Evolutionary conservation across 306 rosid species (phyloP), one percentile per base, ranked within the genome.

Genomic region (Dalbergia oliveri): DNA sequence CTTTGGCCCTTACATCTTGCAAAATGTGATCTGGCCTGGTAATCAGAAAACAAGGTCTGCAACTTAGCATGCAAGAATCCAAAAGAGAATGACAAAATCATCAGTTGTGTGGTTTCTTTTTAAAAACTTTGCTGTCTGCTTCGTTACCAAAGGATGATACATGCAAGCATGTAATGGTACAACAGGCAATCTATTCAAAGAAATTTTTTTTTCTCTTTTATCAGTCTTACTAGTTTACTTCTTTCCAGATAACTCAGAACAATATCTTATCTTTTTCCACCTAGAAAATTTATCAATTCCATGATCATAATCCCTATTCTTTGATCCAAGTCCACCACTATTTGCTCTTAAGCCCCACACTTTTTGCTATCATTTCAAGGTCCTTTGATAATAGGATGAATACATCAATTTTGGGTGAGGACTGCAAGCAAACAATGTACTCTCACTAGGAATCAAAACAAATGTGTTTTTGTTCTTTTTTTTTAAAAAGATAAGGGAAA

Each of bases 11-110:
- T 66, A 93, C 82, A 85, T 93, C 97, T 90, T 93, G 97, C 84
- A 82, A 79, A 82, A 67, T 90, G 83, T 95, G 97, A 81, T 95
- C 99, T n/a, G 96, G 99, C 91, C 99, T 95, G 90, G 81, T 79
- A 76, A 76, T 43, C 77, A 84, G 77, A 69, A 72, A 75, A 64
- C 59, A 84, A 37, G 65, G 56, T 62, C 18, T 43, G 75, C 49
- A 81, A 56, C 61, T 80, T 72, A 59, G 81, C 61, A 79, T 39
- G 73, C 43, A 60, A 26, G 58, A 71, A 53, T 86, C 26, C 39
- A 57, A 76, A 72, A 47, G 53, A 77, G 26, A 79, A 23, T 5
- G 49, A 43, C 73, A 47, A 76, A 13, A 64, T 61, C 58, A 67
- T 21, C 50, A 69, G 35, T 58, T 49, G 67, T 54, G 45, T 56